Evolutionary conservation across 352 stramenopile species (phyloP).

Genomic region (Phytophthora pluvialis): DNA sequence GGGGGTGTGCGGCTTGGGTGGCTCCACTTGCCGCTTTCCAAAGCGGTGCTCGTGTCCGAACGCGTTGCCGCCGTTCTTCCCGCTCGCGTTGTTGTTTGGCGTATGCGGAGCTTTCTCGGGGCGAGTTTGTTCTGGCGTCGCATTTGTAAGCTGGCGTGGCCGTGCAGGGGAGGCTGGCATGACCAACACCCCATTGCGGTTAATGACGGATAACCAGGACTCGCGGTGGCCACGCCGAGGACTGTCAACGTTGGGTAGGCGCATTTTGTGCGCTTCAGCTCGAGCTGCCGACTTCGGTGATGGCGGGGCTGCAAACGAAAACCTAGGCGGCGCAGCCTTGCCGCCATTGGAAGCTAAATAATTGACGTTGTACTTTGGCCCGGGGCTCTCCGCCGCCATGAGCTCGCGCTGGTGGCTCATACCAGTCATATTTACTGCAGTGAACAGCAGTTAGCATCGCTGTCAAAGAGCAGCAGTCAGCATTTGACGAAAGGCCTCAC

Average conservation of each 20-base stretch:
- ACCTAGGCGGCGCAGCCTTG: slow-evolving; percentile 55
- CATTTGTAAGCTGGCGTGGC: slow-evolving; percentile 24
- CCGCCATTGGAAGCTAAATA: slow-evolving; percentile 59
- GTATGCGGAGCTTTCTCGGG: slow-evolving; percentile 19
- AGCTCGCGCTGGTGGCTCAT: slow-evolving; percentile 73
- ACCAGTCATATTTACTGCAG: slow-evolving; percentile 71
- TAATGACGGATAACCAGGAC: slow-evolving; percentile 85
- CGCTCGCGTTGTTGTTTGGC: slow-evolving; percentile 32
- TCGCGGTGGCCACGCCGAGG: slow-evolving; percentile 68
- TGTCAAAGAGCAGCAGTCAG: background rate
- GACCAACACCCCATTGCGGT: slow-evolving; percentile 81
- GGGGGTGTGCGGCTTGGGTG: slow-evolving; percentile 37
- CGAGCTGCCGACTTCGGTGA: slow-evolving; percentile 31
- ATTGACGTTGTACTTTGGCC: slow-evolving; percentile 86
- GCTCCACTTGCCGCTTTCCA: slow-evolving; percentile 51
- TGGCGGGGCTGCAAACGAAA: slow-evolving; percentile 65
- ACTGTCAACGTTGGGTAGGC: slow-evolving; percentile 59
- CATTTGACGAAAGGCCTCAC: slow-evolving; percentile 23
- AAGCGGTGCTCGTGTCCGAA: slow-evolving; percentile 85
- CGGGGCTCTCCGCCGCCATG: slow-evolving; percentile 77
- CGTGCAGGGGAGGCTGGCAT: slow-evolving; percentile 58
- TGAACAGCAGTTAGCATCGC: slow-evolving; percentile 6
- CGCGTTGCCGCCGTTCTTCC: slow-evolving; percentile 48
- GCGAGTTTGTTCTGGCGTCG: slow-evolving; percentile 19
- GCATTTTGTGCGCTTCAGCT: slow-evolving; percentile 56